These are phyloP conservation scores for Immersiella caudata DNA, from an alignment of 495 filamentous ascomycete genomes.

Conservation along the genomic window DNA sequence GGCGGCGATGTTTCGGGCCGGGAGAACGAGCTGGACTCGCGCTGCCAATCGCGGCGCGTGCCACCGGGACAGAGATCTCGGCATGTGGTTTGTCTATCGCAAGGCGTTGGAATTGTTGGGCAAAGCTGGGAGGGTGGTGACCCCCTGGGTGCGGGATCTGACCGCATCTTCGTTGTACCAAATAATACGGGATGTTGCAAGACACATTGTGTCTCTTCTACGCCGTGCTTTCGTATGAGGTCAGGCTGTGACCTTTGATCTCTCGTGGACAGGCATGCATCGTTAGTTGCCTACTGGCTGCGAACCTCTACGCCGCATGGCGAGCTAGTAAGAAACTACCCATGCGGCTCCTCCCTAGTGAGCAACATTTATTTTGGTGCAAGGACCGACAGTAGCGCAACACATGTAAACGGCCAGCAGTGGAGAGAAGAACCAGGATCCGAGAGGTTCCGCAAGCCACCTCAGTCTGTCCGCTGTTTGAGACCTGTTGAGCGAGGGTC, in stretches of 20 bases:
- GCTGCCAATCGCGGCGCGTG: not conserved
- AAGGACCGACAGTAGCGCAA: no score
- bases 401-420: not conserved
- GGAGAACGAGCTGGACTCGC: not conserved
- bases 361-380: no score
- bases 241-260: no score
- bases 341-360: no score
- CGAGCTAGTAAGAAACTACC: not conserved
- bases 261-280: no score
- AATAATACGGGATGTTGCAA: not conserved
- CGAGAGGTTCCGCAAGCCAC: not conserved
- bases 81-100: not conserved
- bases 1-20: not conserved
- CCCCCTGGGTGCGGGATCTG: not conserved
- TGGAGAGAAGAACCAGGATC: not conserved
- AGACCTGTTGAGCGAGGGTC: not conserved
- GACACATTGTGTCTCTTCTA: not conserved
- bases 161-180: not conserved
- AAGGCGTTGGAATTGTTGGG: not conserved
- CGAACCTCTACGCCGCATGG: no score
- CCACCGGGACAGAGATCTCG: not conserved
- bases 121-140: not conserved
- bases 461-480: constrained; percentile 3
- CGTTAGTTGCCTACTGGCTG: no score
- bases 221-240: not conserved